Conservation (phyloP, 345 rosid species). For the Pseudoturritis turrita region DNA sequence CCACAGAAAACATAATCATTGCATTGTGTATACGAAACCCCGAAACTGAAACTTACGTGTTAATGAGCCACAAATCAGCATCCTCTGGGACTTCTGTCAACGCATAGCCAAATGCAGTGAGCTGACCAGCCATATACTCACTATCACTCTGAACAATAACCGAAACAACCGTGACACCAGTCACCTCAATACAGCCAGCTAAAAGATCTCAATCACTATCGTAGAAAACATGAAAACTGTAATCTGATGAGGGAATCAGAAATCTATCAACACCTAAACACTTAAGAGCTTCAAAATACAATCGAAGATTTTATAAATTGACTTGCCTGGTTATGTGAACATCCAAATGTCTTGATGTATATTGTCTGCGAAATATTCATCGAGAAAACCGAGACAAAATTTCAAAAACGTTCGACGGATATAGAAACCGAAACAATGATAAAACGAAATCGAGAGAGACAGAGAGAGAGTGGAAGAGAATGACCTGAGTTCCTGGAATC, state of each 20-base stretch:
- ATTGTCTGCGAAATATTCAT: slow-evolving; percentile 46
- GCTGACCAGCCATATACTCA: slow-evolving; percentile 99
- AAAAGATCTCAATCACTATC: neutral
- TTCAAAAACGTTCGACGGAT: neutral
- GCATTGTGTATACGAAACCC: neutral
- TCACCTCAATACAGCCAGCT: neutral
- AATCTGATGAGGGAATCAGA: neutral
- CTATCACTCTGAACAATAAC: slow-evolving; percentile 73
- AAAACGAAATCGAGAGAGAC: neutral
- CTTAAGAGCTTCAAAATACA: neutral
- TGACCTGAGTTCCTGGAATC: slow-evolving; percentile 86
- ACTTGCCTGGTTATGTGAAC: slow-evolving; percentile 93
- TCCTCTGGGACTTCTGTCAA: slow-evolving; percentile 81
- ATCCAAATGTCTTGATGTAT: slow-evolving; percentile 87
- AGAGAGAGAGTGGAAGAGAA: neutral
- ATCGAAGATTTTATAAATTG: neutral
- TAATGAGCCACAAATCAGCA: slow-evolving; percentile 91
- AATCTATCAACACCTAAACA: neutral
- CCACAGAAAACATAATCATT: neutral
- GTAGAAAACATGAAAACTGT: neutral
- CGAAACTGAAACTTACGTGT: slow-evolving; percentile 54
- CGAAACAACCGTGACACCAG: neutral
- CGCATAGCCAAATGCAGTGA: slow-evolving; percentile 84
- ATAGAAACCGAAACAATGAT: neutral
- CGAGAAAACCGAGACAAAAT: neutral